Base-by-base conservation (phyloP, 2,329 filamentous ascomycete species). In the Nothomitra cinnamomea region DNA sequence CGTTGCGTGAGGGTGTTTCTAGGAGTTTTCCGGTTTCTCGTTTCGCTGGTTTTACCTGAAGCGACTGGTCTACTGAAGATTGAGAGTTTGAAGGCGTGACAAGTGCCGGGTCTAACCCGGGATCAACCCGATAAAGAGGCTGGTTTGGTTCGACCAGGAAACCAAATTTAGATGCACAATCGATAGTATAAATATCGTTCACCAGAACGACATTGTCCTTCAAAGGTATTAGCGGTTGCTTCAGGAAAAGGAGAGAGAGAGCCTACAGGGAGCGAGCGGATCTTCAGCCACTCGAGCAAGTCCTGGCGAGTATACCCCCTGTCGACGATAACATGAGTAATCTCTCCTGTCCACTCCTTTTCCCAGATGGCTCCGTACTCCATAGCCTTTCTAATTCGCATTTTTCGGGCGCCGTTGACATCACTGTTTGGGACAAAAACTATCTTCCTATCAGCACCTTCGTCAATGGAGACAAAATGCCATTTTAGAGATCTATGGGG, bases 281-380 rank as follows among this genome's bases (percentile, higher is more conserved):
- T 28, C 54, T 74, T 72, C 2, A 87, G 63, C 56, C 77, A 72
- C 10, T 67, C 70, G 53, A 81, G 64, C 5, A 94, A 70, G 54
- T 88, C 77, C 2, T 72, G 66, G 61, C 80, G 89, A 0, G 69
- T 69, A 51, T 92, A 67, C 1, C 67, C 67, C 58, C 79, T 82
- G 62, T 95, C 89, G 1, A 87, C 82, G 55, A 96, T 74, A 50
- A 94, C 70, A 67, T 95, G 87, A 0, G 84, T 94, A 15, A 92
- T 77, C 21, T 67, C 66, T 0, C 64, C 60, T 28, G 66, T 65
- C 62, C 82, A 77, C 0, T 72, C 67, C 51, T 73, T 74, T 25
- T 79, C 76, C 81, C 88, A 92, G 1, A 64, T 69, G 1, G 83
- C 90, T 43, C 90, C 90, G 63, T 81, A 81, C 60, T 87, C 80